Evolutionary conservation across 2,329 filamentous ascomycete species (phyloP), one percentile per base, ranked within the genome.

Genomic region (Stachybotrys echinatus): DNA sequence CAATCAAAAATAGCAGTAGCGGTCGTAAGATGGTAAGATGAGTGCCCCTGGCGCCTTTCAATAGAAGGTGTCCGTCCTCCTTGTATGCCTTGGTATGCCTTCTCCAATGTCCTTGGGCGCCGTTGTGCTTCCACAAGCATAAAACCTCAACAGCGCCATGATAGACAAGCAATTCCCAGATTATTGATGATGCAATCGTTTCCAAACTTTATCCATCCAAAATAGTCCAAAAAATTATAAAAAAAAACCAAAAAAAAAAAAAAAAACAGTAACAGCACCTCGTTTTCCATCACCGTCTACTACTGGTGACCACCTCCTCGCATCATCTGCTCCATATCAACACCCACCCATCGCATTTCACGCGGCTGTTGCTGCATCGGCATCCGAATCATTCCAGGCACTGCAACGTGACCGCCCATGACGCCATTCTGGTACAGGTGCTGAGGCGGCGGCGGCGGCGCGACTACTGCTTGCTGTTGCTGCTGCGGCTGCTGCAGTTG

Each of bases 271-370:
- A 10, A 10, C 27, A 34, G 14, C 27, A 34, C 27, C 2, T 34
- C 27, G 27, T 14, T 47, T 39, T 12, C 14, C 22, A 23, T 8
- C 19, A 20, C n/a, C 23, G 18, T 27, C 19, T 34, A n/a, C 40
- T 38, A 54, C 18, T 39, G 44, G 39, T 38, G 58, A 8, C 51
- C 52, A 8, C 60, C 59, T 23, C 63, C 63, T 12, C 61, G 59
- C 64, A 75, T 71, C 66, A 76, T 71, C 45, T 71, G 67, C 18
- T 69, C 63, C 21, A 72, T 65, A 53, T 76, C 69, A 18, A 75
- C 69, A 14, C 67, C 71, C 4, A 73, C 68, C 75, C 75, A 77
- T 50, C 67, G 66, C 52, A 66, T 59, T 20, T 61, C 62, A 50
- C 62, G 58, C 6, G 60, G 52, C n/a, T 17, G 23, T 20, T 31